Percentiles rank a stretch among this genome's conserved stretches.
phyloP scores from a whole-genome alignment of 2,329 filamentous ascomycete genomes.

The Sporothrix mexicana region DNA sequence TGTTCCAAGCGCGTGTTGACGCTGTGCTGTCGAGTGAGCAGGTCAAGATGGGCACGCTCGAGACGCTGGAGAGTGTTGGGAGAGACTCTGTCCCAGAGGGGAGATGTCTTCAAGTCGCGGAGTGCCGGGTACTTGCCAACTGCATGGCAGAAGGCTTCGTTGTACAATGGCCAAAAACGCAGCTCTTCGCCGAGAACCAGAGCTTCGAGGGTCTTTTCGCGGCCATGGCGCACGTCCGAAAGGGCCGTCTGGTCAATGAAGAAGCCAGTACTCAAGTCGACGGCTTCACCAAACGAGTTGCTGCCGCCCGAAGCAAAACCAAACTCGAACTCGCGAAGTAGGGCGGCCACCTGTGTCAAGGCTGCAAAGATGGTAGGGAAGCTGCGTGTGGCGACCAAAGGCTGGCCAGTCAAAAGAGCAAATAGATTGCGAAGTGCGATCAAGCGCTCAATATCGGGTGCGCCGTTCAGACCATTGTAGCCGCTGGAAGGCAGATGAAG shows the following conservation, averaged over 20 bases:
- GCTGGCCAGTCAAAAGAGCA: conserved; percentile 68
- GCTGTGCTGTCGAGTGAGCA: conserved; percentile 72
- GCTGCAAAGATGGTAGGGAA: conserved; percentile 60
- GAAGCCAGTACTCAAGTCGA: conserved; percentile 69
- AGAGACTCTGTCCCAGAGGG: conserved; percentile 73
- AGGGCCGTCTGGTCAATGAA: conserved; percentile 80
- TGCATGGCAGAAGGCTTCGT: conserved; percentile 89
- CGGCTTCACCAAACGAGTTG: conserved; percentile 64
- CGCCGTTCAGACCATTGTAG: conserved; percentile 40
- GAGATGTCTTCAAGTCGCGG: conserved; percentile 64
- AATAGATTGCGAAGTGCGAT: conserved; percentile 69
- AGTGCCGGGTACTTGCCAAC: conserved; percentile 84
- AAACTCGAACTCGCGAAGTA: conserved; percentile 64
- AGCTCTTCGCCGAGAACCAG: conserved; percentile 89
- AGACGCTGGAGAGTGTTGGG: conserved; percentile 76
- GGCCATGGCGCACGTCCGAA: conserved; percentile 78
- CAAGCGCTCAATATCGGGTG: conserved; percentile 59
- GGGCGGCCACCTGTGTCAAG: conserved; percentile 59
- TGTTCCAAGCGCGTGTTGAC: conserved; percentile 77
- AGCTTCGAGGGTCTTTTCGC: conserved; percentile 87
- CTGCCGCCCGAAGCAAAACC: conserved; percentile 63
- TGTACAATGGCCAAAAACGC: conserved; percentile 81
- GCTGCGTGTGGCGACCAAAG: conserved; percentile 63
- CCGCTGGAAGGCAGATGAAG: conserved; percentile 60
- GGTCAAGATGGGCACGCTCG: conserved; percentile 79